Evolutionary conservation across 1,284 basidiomycete species (phyloP).

Genomic region (Microbotryum silenes-acaulis): DNA sequence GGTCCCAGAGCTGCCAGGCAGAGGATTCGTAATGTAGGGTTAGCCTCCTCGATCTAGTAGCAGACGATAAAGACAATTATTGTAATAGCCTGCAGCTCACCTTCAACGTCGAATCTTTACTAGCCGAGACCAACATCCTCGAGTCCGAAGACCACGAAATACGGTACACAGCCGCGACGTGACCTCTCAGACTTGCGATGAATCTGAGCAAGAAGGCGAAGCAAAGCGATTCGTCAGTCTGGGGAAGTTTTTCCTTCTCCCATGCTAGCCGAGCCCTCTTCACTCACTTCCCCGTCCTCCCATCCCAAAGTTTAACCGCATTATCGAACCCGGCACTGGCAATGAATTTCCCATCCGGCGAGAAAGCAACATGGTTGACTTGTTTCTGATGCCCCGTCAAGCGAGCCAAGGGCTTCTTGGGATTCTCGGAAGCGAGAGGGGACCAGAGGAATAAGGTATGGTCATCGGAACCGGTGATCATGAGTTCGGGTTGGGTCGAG

Average conservation of each 20-base stretch:
- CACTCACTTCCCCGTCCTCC: slow-evolving; percentile 70
- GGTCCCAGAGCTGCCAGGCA: slow-evolving; percentile 69
- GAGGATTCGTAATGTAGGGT: not conserved
- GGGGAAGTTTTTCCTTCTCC: not conserved
- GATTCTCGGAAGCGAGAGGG: slow-evolving; percentile 44
- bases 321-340: slow-evolving; percentile 90
- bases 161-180: slow-evolving; percentile 89
- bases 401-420: slow-evolving; percentile 76
- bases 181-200: slow-evolving; percentile 80
- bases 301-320: slow-evolving; percentile 89
- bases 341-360: slow-evolving; percentile 84
- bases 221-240: not conserved
- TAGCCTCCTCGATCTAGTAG: not conserved
- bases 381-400: slow-evolving; percentile 94
- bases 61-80: slow-evolving; percentile 2
- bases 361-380: slow-evolving; percentile 90
- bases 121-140: slow-evolving; percentile 81
- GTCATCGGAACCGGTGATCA: slow-evolving; percentile 91
- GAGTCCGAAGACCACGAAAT: slow-evolving; percentile 94
- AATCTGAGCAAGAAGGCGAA: slow-evolving; percentile 46
- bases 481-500: slow-evolving; percentile 63
- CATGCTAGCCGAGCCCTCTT: not conserved
- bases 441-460: slow-evolving; percentile 88
- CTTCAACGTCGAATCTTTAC: slow-evolving; percentile 93
- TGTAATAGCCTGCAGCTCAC: slow-evolving; percentile 44